Conservation (phyloP, 73 alveolate genomes). For the Paramecium octaurelia region DNA sequence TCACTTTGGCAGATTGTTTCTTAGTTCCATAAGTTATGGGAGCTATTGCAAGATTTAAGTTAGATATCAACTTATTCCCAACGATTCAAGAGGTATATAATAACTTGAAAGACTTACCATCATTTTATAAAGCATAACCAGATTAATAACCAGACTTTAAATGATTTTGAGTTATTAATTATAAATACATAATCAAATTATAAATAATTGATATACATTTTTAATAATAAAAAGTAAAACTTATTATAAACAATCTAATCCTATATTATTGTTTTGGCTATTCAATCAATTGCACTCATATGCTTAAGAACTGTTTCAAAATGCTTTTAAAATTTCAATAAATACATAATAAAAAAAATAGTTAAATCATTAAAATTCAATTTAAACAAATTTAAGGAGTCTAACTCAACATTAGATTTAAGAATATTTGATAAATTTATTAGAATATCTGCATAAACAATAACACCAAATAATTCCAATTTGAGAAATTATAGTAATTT, state of each 20-base stretch:
- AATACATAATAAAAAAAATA: too few species aligned
- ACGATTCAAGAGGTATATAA: constrained; percentile 53
- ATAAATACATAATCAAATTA: not conserved
- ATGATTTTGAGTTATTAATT: not conserved
- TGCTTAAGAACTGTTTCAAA: too few species aligned
- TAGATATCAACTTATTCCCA: constrained; percentile 33
- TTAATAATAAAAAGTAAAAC: not conserved
- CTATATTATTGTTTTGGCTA: too few species aligned
- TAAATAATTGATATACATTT: not conserved
- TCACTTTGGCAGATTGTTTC: constrained; percentile 2
- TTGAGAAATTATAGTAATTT: too few species aligned
- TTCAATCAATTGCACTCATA: too few species aligned
- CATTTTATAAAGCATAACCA: constrained; percentile 73
- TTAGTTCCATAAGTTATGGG: constrained; percentile 35
- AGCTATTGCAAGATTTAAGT: constrained; percentile 35
- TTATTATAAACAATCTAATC: not conserved
- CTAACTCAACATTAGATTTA: too few species aligned
- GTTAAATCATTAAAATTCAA: too few species aligned
- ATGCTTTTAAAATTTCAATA: too few species aligned
- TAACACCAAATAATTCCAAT: too few species aligned
- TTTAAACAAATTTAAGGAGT: too few species aligned
- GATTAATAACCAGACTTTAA: constrained; percentile 52
- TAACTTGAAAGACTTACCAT: constrained; percentile 67
- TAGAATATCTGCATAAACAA: too few species aligned
- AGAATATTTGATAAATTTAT: too few species aligned